These are phyloP conservation scores for Skeletonema potamos DNA, from an alignment of 108 stramenopile species.

Conservation along the genomic window DNA sequence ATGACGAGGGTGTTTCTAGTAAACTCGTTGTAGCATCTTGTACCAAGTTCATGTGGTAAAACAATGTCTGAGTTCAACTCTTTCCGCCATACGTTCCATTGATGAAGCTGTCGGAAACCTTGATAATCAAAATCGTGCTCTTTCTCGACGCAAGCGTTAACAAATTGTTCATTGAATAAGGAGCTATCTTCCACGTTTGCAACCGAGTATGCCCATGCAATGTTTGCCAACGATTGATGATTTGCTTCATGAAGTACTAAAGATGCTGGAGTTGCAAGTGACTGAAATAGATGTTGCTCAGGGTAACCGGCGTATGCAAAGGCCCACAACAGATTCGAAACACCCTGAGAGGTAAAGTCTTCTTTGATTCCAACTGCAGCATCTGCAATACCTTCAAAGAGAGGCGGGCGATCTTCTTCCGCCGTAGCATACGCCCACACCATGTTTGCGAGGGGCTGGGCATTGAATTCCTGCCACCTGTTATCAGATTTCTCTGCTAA, in stretches of 20 bases:
- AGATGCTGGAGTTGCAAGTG: constrained; percentile 16
- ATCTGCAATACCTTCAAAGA: constrained; percentile 21
- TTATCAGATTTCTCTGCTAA: constrained; percentile 25
- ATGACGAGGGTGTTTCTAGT: not conserved
- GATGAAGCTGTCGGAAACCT: constrained; percentile 46
- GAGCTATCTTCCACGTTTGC: constrained; percentile 25
- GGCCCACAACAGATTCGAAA: constrained; percentile 49
- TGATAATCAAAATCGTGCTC: constrained; percentile 17
- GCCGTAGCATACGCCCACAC: constrained; percentile 44
- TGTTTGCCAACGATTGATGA: constrained; percentile 44
- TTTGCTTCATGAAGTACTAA: constrained; percentile 20
- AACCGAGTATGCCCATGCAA: constrained; percentile 46
- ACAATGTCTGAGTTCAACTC: not conserved
- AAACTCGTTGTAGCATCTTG: constrained; percentile 27
- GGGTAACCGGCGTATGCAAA: constrained; percentile 22
- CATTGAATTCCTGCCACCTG: constrained; percentile 22
- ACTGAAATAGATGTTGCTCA: constrained; percentile 24
- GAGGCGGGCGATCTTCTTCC: constrained; percentile 16
- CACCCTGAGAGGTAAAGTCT: constrained; percentile 44
- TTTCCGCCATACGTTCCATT: constrained; percentile 32
- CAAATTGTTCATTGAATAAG: constrained; percentile 29
- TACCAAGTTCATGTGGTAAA: constrained; percentile 3
- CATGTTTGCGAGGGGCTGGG: constrained; percentile 38
- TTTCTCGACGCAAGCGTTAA: constrained; percentile 17
- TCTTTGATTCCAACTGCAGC: constrained; percentile 10